A percentile compares a stretch with the other conserved stretches of the same genome.
These are phyloP conservation scores for Calonectria honghensis DNA, from an alignment of 2,329 filamentous ascomycete genomes.

Conservation along the genomic window DNA sequence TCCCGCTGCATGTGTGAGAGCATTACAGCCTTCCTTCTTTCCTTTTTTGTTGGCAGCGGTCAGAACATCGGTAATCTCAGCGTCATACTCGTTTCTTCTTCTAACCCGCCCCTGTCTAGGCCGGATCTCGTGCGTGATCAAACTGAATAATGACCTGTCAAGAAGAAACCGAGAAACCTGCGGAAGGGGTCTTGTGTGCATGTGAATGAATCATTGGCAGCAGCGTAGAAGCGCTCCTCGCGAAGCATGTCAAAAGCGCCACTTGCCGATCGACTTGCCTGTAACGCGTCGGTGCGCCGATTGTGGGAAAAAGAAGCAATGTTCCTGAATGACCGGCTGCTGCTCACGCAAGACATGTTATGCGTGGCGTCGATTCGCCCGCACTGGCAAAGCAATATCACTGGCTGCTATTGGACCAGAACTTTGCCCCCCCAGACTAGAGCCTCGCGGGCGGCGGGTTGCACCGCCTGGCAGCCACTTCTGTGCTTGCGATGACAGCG, in stretches of 20 bases:
- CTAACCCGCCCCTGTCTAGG: neutral
- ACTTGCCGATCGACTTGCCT: slow-evolving; percentile 1
- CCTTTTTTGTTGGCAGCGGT: neutral
- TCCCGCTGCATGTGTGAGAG: slow-evolving; percentile 22
- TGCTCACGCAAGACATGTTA: neutral
- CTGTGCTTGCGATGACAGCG: neutral
- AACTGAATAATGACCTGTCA: neutral
- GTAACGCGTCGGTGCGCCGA: neutral
- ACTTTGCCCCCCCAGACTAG: neutral
- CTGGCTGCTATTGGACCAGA: neutral
- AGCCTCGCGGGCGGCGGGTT: neutral
- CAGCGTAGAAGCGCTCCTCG: neutral
- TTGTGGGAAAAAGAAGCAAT: slow-evolving; percentile 8
- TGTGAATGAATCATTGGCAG: neutral
- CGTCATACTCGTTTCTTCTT: neutral
- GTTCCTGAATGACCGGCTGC: neutral
- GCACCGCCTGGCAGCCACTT: neutral
- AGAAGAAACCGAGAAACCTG: too few relatives aligned
- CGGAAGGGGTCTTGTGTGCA: neutral
- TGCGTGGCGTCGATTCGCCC: neutral
- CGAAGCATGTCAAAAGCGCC: neutral
- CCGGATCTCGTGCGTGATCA: neutral
- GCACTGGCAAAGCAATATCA: too few relatives aligned
- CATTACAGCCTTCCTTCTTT: neutral
- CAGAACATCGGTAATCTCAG: neutral